These are phyloP conservation scores for Biancaea sappan DNA, from an alignment of 306 rosid species.

Conservation along the genomic window DNA sequence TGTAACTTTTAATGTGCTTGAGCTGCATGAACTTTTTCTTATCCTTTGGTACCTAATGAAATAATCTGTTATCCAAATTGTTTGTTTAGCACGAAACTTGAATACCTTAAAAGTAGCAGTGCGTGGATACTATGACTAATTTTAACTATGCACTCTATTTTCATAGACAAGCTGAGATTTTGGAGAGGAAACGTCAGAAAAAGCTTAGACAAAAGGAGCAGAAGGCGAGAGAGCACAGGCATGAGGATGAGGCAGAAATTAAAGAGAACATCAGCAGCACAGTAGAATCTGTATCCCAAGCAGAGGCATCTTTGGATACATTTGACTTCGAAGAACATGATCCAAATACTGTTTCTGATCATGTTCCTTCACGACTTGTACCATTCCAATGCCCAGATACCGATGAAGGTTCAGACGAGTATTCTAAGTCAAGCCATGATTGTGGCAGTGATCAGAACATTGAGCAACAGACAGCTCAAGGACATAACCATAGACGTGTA, in stretches of 20 bases:
- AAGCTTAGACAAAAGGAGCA: slow-evolving; percentile 83
- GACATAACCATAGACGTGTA: slow-evolving; percentile 32
- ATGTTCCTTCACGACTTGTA: slow-evolving; percentile 34
- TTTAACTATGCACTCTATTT: slow-evolving; percentile 28
- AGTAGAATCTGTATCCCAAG: slow-evolving; percentile 39
- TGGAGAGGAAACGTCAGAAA: slow-evolving; percentile 76
- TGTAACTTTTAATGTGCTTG: not conserved
- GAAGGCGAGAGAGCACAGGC: slow-evolving; percentile 56
- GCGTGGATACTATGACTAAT: not conserved
- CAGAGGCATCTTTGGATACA: slow-evolving; percentile 51
- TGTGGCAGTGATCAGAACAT: slow-evolving; percentile 46
- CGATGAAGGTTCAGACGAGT: slow-evolving; percentile 42
- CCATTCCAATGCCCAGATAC: slow-evolving; percentile 41
- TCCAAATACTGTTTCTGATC: slow-evolving; percentile 41
- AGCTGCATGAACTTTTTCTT: not conserved
- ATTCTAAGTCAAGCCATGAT: slow-evolving; percentile 37
- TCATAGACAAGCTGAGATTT: slow-evolving; percentile 69
- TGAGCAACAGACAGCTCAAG: slow-evolving; percentile 44
- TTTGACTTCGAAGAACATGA: slow-evolving; percentile 39
- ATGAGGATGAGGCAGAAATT: slow-evolving; percentile 39
- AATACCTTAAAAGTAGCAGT: slow-evolving; percentile 1
- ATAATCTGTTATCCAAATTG: slow-evolving; percentile 10
- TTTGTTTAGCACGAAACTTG: slow-evolving; percentile 11
- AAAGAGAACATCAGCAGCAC: slow-evolving; percentile 38
- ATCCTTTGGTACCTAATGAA: not conserved